phyloP scores from a whole-genome alignment of 192 early-diverging fungal species.

The Diversispora eburnea region DNA sequence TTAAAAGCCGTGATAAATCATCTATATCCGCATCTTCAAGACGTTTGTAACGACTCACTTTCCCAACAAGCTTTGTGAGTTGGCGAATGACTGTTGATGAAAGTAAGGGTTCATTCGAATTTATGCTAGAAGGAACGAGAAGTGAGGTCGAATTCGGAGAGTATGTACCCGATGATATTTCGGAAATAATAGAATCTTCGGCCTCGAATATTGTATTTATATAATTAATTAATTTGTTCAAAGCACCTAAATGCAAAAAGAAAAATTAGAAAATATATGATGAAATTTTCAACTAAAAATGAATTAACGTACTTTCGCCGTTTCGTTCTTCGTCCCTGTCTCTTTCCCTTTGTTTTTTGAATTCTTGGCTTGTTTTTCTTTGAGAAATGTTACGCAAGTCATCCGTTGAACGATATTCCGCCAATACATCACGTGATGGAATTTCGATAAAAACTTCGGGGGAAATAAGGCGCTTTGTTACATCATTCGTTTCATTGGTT shows the following conservation, averaged over 20 bases:
- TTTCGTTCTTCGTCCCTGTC: slow-evolving; percentile 25
- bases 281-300: background rate
- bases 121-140: slow-evolving; percentile 7
- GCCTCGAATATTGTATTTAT: slow-evolving; percentile 29
- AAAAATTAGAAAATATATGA: background rate
- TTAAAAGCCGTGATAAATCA: slow-evolving; percentile 17
- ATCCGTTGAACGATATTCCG: slow-evolving; percentile 13
- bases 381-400: background rate
- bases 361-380: background rate
- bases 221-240: slow-evolving; percentile 19
- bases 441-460: slow-evolving; percentile 21
- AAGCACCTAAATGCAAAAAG: background rate
- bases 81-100: slow-evolving; percentile 2
- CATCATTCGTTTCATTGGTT: background rate
- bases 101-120: slow-evolving; percentile 20
- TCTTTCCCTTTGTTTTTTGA: slow-evolving; percentile 19
- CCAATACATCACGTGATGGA: background rate
- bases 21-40: slow-evolving; percentile 27
- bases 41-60: slow-evolving; percentile 18
- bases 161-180: background rate
- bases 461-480: background rate
- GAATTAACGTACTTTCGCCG: slow-evolving; percentile 18
- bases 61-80: slow-evolving; percentile 19
- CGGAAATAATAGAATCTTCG: slow-evolving; percentile 12
- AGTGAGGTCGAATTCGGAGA: background rate